Evolutionary conservation across 768 basidiomycete genomes (phyloP), one percentile per base, ranked within the genome.

Genomic region (Hericium rajendrae): DNA sequence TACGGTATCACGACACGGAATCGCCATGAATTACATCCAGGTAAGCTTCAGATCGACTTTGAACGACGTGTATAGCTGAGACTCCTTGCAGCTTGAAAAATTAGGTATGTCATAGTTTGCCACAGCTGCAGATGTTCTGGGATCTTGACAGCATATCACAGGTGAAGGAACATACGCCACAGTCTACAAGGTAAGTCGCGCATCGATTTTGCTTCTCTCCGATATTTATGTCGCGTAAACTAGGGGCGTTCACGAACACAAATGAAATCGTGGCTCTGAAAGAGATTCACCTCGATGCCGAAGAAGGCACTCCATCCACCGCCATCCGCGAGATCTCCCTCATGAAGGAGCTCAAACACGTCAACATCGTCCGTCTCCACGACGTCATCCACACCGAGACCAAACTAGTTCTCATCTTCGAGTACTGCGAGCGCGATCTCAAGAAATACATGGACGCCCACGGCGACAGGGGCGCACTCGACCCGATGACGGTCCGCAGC

Each of bases 361-460:
- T 91, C 76, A 99, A 99, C 74, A 95, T 99, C 68, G 92, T 99
- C 68, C 85, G 97, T 66, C 82, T 99, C 18, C 88, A 98, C 76
- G 97, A 98, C 71, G 97, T 99, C 51, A 97, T 98, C 62, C 97
- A 99, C 72, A 98, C 94, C 16, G 97, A 99, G 73, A 90, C 91
- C 8, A 97, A 98, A 65, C 86, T 99, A 51, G 90, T 97, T 61
- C 88, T 99, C 58, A 94, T 99, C 63, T 99, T 98, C 71, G 97
- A 99, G 73, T 98, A 83, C 69, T 97, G 94, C 71, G 97, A 99
- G 66, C 91, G 94, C 72, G 97, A 99, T 73, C 79, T 99, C 49
- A 99, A 99, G 73, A 94, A 93, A 69, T 98, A 97, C 71, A 99
- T 99, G 97, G 97, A 99, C 70, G 87, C 91, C 38, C 87, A 97